phyloP scores from a whole-genome alignment of 768 basidiomycete genomes.

The Candolleomyces efflorescens region DNA sequence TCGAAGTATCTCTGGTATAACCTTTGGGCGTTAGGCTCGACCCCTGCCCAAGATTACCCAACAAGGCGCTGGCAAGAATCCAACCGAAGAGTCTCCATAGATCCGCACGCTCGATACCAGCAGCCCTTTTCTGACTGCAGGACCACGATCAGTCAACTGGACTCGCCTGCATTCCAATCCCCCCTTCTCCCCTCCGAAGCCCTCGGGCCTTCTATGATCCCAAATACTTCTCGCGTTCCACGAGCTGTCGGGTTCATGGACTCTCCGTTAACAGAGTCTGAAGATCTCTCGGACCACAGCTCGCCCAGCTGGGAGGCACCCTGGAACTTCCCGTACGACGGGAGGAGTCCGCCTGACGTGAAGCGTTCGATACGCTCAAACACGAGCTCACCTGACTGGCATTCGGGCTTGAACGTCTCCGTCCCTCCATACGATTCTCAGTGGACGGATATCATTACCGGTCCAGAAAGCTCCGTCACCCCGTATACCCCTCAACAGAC shows the following conservation, averaged over 20 bases:
- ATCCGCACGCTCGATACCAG: background rate
- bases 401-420: slow-evolving; percentile 17
- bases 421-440: slow-evolving; percentile 23
- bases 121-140: slow-evolving; percentile 9
- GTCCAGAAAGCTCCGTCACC: slow-evolving; percentile 20
- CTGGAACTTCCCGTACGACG: background rate
- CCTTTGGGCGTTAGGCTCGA: background rate
- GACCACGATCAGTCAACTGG: slow-evolving; percentile 6
- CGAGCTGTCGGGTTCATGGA: slow-evolving; percentile 4
- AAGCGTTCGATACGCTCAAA: slow-evolving; percentile 6
- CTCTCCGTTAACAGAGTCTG: slow-evolving; percentile 7
- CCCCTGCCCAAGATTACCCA: background rate
- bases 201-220: background rate
- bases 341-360: background rate
- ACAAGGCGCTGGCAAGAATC: slow-evolving; percentile 2
- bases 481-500: slow-evolving; percentile 19
- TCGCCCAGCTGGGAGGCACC: background rate
- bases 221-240: background rate
- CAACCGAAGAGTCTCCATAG: background rate
- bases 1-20: background rate
- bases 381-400: slow-evolving; percentile 8
- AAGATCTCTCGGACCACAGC: slow-evolving; percentile 3
- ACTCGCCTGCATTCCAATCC: slow-evolving; percentile 7
- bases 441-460: slow-evolving; percentile 23
- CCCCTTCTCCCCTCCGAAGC: slow-evolving; percentile 4